Base-by-base conservation (phyloP, 139 green algal species). In the Coccomyxa sp. region DNA sequence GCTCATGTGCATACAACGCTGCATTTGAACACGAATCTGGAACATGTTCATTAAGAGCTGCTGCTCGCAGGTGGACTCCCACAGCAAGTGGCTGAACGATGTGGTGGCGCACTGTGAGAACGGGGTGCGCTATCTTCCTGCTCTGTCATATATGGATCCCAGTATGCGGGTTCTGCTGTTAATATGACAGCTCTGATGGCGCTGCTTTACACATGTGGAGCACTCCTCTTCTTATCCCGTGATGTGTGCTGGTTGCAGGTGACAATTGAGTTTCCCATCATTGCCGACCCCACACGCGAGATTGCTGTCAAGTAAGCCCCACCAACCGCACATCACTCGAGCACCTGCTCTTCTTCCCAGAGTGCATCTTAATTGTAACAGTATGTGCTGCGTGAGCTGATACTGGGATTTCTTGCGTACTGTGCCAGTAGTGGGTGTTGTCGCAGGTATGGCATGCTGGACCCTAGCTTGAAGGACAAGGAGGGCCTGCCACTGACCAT, bases 401-500 rank as follows among this genome's bases (percentile, higher is more conserved):
- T n/a, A n/a, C n/a, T n/a, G n/a, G n/a, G n/a, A n/a, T n/a, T n/a
- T n/a, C n/a, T n/a, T n/a, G n/a, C n/a, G n/a, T n/a, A n/a, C n/a
- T n/a, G n/a, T n/a, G n/a, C n/a, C n/a, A n/a, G n/a, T n/a, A 10
- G 5, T 64, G 5, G 50, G 18, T 64, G 50, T 3, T 64, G 50
- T 2, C 50, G n/a, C 50, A 64, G 50, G 81, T 84, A 87, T 78
- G 81, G 83, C 68, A 92, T 90, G 85, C 79, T 92, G 39, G 88
- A 92, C 74, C 85, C 84, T 22, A 78, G 79, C 64, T 80, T 83
- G 54, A 87, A 87, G 75, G 85, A 86, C 68, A 78, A 78, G 7
- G 76, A 87, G n/a, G 85, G 80, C 33, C 79, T 92, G 78, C 88
- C 85, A 9, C 77, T 90, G 37, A 86, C 88, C 34, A 86, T 80